phyloP scores from a whole-genome alignment of 768 basidiomycete genomes.

The Tricholomella constricta region DNA sequence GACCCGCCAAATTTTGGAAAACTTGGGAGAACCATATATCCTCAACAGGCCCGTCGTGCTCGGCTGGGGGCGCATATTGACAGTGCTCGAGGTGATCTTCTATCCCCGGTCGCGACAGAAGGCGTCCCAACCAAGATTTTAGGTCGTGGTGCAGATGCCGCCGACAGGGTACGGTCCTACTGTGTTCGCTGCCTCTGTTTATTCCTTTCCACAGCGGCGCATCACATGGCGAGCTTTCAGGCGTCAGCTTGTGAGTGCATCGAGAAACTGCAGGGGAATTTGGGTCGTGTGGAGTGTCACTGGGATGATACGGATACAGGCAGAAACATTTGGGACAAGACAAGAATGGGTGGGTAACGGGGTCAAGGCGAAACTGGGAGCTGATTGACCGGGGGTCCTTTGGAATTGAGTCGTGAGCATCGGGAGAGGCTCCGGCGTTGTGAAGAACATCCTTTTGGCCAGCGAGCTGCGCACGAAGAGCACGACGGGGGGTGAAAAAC shows the following conservation, averaged over 20 bases:
- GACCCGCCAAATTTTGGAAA: conserved; percentile 18
- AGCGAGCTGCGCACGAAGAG: not conserved
- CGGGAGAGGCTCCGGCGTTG: not conserved
- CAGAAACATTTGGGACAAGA: not conserved
- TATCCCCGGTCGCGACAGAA: conserved; percentile 26
- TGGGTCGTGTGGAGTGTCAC: too few species aligned
- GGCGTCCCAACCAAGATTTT: conserved; percentile 25
- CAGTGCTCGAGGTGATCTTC: conserved; percentile 24
- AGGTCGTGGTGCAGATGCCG: conserved; percentile 25
- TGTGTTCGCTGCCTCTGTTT: not conserved
- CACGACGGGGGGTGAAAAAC: too few species aligned
- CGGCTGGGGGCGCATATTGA: not conserved
- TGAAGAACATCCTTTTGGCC: not conserved
- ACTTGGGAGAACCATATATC: conserved; percentile 24
- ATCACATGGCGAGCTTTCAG: conserved; percentile 14
- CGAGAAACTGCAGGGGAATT: not conserved
- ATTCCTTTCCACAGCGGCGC: conserved; percentile 18
- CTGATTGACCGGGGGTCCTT: not conserved
- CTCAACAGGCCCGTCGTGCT: not conserved
- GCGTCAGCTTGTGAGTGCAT: conserved; percentile 14
- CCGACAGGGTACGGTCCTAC: conserved; percentile 4
- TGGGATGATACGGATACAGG: too few species aligned
- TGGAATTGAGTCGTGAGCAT: not conserved
- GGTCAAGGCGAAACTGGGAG: not conserved
- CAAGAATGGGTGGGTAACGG: not conserved